Conservation (phyloP, 441 rosid genomes). For the Populus hybrid region DNA sequence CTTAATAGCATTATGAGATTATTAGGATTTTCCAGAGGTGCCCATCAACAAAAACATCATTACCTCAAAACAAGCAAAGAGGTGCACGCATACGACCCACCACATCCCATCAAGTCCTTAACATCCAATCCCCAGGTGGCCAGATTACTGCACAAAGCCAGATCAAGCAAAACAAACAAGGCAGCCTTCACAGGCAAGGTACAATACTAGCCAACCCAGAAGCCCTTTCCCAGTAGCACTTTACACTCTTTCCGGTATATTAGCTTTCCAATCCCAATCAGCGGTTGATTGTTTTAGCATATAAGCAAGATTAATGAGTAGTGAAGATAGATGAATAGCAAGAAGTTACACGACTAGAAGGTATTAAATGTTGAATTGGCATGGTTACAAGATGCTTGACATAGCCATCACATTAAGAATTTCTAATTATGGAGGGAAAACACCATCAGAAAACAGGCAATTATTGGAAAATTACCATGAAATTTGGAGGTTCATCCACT, state of each 20-base stretch:
- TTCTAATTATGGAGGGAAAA: no score
- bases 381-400: no score
- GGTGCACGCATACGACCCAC: constrained; percentile 46
- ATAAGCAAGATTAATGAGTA: no score
- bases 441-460: no score
- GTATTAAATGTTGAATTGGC: no score
- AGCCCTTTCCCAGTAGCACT: constrained; percentile 26
- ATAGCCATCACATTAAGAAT: no score
- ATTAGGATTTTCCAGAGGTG: constrained; percentile 21
- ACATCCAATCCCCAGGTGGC: constrained; percentile 48
- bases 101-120: constrained; percentile 79
- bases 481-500: no score
- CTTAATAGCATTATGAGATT: neutral
- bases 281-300: no score
- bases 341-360: no score
- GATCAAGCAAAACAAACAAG: constrained; percentile 83
- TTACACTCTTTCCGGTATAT: constrained; percentile 10
- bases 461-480: no score
- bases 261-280: no score
- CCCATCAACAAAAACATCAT: constrained; percentile 39
- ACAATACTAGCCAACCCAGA: constrained; percentile 27
- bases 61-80: constrained; percentile 58
- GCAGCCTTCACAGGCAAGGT: constrained; percentile 41
- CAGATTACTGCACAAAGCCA: constrained; percentile 69
- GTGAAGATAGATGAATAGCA: no score